Conservation (phyloP, 2,329 filamentous ascomycete species). For the Monosporascus ibericus region DNA sequence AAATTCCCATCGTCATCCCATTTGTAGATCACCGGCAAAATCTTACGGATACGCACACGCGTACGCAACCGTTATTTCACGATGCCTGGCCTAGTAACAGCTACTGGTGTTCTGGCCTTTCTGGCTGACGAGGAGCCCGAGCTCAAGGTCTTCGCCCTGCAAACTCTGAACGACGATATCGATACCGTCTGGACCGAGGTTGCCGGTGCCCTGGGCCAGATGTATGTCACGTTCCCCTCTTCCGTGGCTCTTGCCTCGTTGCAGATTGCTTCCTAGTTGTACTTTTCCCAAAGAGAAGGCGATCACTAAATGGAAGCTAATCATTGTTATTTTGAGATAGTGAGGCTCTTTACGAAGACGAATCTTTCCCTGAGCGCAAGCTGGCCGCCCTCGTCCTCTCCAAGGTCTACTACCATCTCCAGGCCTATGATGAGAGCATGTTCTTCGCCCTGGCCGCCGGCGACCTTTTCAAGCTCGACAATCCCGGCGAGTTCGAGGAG, state of each 20-base stretch:
- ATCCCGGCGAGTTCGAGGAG: slow-evolving; percentile 92
- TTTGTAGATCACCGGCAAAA: neutral
- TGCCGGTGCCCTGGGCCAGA: slow-evolving; percentile 83
- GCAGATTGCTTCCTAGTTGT: no score
- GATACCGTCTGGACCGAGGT: slow-evolving; percentile 98
- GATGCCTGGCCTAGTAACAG: slow-evolving; percentile 93
- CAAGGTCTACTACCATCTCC: slow-evolving; percentile 98
- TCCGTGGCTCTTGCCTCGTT: neutral
- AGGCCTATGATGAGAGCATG: slow-evolving; percentile 99
- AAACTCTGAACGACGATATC: slow-evolving; percentile 93
- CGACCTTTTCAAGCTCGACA: slow-evolving; percentile 88
- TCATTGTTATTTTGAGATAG: slow-evolving; percentile 38
- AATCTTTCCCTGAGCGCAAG: slow-evolving; percentile 86
- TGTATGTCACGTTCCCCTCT: slow-evolving; percentile 48
- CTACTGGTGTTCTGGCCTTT: slow-evolving; percentile 91
- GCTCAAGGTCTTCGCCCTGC: slow-evolving; percentile 89
- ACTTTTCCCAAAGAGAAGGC: no score
- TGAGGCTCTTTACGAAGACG: slow-evolving; percentile 96
- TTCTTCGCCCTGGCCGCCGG: slow-evolving; percentile 92
- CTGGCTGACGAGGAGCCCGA: slow-evolving; percentile 90
- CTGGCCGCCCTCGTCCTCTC: slow-evolving; percentile 90
- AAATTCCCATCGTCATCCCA: neutral
- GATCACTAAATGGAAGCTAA: slow-evolving; percentile 10
- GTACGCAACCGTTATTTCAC: slow-evolving; percentile 17
- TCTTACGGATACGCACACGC: neutral